These are phyloP conservation scores for Tetracladium setigerum DNA, from an alignment of 495 filamentous ascomycete genomes.

Conservation along the genomic window DNA sequence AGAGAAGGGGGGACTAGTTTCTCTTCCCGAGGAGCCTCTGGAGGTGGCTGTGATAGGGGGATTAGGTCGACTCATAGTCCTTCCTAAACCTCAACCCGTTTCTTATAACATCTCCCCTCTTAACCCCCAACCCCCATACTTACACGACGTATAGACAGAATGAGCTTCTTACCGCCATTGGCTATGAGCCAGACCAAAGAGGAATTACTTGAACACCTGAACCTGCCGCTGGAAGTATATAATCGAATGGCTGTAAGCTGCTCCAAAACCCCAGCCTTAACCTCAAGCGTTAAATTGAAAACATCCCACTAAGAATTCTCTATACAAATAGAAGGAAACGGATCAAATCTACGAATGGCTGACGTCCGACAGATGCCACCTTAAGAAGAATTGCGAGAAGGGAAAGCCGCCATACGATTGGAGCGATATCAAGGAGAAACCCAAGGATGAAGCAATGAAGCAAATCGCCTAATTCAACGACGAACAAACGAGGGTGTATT, in stretches of 20 bases:
- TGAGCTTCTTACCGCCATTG: not conserved
- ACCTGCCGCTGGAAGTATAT: not conserved
- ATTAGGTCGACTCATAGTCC: too few relatives aligned
- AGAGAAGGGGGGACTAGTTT: too few relatives aligned
- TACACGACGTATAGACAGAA: too few relatives aligned
- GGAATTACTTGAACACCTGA: constrained; percentile 3
- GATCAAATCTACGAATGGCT: not conserved
- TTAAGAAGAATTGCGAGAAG: constrained; percentile 4
- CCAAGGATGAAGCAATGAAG: constrained; percentile 1
- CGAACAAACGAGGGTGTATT: not conserved
- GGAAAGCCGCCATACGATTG: constrained; percentile 1
- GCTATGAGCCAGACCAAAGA: constrained; percentile 7
- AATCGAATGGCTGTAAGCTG: constrained; percentile 5
- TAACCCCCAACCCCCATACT: too few relatives aligned
- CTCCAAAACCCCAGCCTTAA: too few relatives aligned
- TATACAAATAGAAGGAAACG: constrained; percentile 1
- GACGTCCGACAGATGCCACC: not conserved
- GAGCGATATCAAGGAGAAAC: constrained; percentile 5
- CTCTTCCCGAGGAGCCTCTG: too few relatives aligned
- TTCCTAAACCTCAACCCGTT: too few relatives aligned
- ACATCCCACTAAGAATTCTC: constrained; percentile 4
- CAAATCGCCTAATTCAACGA: not conserved
- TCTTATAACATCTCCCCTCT: too few relatives aligned
- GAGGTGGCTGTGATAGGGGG: too few relatives aligned
- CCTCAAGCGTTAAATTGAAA: too few relatives aligned